Conservation (phyloP, 2,329 filamentous ascomycete genomes). For the Diaporthe aspalathi region DNA sequence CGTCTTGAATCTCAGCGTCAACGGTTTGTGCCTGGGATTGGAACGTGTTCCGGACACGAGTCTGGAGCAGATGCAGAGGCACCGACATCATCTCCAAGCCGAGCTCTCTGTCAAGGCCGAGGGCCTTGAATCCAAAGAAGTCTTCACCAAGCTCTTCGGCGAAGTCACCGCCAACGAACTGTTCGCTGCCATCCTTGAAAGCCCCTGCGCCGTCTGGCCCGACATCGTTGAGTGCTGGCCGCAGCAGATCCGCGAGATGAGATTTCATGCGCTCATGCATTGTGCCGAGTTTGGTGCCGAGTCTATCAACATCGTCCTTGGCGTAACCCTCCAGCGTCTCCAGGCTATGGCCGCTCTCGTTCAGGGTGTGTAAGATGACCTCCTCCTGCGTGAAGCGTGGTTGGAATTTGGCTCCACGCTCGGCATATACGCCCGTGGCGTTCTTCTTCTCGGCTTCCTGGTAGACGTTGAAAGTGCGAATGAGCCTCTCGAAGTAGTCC, state of each 20-base stretch:
- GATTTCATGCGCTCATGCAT: slow-evolving; percentile 96
- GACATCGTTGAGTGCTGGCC: slow-evolving; percentile 85
- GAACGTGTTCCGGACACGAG: slow-evolving; percentile 86
- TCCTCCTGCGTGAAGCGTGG: slow-evolving; percentile 85
- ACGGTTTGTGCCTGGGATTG: slow-evolving; percentile 78
- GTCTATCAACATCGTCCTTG: slow-evolving; percentile 91
- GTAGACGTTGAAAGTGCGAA: slow-evolving; percentile 83
- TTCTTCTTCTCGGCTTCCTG: slow-evolving; percentile 83
- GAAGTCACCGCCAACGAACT: slow-evolving; percentile 96
- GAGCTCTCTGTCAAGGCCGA: slow-evolving; percentile 92
- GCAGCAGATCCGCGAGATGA: slow-evolving; percentile 91
- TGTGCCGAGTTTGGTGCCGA: slow-evolving; percentile 80
- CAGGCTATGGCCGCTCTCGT: slow-evolving; percentile 85
- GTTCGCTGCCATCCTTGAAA: slow-evolving; percentile 96
- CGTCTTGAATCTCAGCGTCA: slow-evolving; percentile 65
- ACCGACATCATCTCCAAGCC: slow-evolving; percentile 89
- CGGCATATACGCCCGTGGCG: slow-evolving; percentile 54
- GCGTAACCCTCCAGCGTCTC: slow-evolving; percentile 86
- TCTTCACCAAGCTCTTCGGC: slow-evolving; percentile 98
- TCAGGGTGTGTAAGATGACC: slow-evolving; percentile 84
- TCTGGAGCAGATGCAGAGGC: slow-evolving; percentile 92
- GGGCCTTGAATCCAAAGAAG: slow-evolving; percentile 97
- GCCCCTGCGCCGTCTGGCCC: slow-evolving; percentile 87
- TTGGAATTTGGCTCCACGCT: slow-evolving; percentile 61
- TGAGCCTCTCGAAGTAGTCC: slow-evolving; percentile 89